phyloP scores from a whole-genome alignment of 2,329 filamentous ascomycete species.

The Karstenula rhodostoma region DNA sequence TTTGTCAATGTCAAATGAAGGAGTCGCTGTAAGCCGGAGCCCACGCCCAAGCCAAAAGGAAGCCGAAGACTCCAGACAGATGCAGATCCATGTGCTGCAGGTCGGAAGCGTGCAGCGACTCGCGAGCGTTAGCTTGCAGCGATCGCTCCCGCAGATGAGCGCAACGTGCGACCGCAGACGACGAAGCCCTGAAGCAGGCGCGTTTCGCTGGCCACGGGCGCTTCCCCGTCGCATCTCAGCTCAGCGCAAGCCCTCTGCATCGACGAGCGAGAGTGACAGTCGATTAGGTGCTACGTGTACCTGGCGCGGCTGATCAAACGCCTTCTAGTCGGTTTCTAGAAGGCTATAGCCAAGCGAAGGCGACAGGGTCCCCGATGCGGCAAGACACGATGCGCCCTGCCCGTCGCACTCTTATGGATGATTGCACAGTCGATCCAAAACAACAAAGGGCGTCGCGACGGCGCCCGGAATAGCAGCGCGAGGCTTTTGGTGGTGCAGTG shows the following conservation, averaged over 20 bases:
- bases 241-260: background rate
- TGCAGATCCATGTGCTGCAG: constrained; percentile 35
- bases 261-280: background rate
- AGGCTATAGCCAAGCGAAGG: constrained; percentile 35
- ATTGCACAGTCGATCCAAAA: background rate
- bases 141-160: constrained; percentile 29
- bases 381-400: constrained; percentile 23
- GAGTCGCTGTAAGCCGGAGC: constrained; percentile 2
- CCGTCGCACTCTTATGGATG: background rate
- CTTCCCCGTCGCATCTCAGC: constrained; percentile 10
- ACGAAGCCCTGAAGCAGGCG: constrained; percentile 17
- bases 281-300: constrained; percentile 12
- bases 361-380: constrained; percentile 13
- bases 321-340: constrained; percentile 41
- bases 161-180: constrained; percentile 19
- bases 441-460: background rate
- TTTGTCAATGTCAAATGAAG: constrained; percentile 2
- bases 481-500: background rate
- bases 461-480: constrained; percentile 8
- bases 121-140: constrained; percentile 45
- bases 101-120: constrained; percentile 33
- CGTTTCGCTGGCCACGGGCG: constrained; percentile 19
- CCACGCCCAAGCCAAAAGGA: background rate
- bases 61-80: constrained; percentile 26
- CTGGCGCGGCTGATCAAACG: constrained; percentile 32